A percentile compares a stretch with the other conserved stretches of the same genome.
Conservation (phyloP, 148 eudicot genomes). For the Chenopodium berlandieri region DNA sequence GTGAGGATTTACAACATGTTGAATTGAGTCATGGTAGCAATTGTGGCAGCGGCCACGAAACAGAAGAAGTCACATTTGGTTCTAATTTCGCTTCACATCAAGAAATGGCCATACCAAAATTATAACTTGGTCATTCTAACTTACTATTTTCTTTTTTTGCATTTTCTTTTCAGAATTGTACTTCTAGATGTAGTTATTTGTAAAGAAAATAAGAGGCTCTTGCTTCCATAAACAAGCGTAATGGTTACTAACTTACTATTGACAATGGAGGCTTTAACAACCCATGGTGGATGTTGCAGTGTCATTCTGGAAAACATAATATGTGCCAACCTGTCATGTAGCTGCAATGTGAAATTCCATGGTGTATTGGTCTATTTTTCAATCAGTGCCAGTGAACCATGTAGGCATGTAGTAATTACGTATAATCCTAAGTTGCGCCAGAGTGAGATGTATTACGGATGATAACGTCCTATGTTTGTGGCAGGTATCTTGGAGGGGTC, state of each 20-base stretch:
- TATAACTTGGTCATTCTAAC: background rate
- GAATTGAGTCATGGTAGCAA: background rate
- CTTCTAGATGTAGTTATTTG: background rate
- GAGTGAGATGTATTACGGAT: background rate
- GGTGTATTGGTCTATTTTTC: background rate
- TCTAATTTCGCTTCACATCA: background rate
- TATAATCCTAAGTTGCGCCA: background rate
- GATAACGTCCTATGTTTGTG: slow-evolving; percentile 13
- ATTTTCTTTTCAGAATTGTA: background rate
- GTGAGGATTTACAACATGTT: background rate
- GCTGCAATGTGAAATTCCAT: background rate
- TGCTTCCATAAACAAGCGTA: background rate
- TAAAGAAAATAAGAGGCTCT: background rate
- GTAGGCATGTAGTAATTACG: background rate
- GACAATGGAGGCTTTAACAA: background rate
- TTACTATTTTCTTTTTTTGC: background rate
- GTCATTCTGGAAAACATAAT: background rate
- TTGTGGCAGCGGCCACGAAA: background rate
- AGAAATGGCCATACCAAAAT: background rate
- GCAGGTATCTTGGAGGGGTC: slow-evolving; percentile 93
- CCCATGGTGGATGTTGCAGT: background rate
- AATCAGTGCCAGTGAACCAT: background rate
- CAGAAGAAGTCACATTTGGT: background rate
- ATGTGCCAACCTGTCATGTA: background rate
- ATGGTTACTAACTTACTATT: background rate